Base-by-base conservation (phyloP, 2,329 filamentous ascomycete genomes). In the Fusarium zealandicum region DNA sequence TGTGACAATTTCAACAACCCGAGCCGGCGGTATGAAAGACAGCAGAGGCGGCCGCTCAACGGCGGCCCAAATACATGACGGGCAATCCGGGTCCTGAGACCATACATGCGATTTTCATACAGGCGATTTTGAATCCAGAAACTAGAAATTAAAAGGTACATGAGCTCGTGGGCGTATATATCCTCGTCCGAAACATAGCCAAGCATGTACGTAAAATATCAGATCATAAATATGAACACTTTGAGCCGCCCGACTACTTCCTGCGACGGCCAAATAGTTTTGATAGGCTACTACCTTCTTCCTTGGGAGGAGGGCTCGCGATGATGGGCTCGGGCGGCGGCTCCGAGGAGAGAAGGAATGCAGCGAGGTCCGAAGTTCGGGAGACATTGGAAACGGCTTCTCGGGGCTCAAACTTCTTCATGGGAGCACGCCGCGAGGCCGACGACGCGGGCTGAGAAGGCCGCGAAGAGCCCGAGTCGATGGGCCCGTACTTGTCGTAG, bases 301-400 rank as follows among this genome's bases (percentile, higher is more conserved):
- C 73, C 14, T 70, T 70, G 1, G 66, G 44, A 8, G 63, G 64
- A 17, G 70, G 69, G 68, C 52, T 6, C 66, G 64, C 12, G 64
- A 50, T 58, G 8, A 67, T 52, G 20, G 70, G 60, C 18, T 72
- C 65, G 12, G 80, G 78, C 2, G 87, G 86, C 3, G 89, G 89
- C 28, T 80, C 86, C 12, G 88, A 89, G 65, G 85, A 85, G 46
- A 82, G 83, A 27, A 95, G 75, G 70, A 93, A 93, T 44, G 86
- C 84, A 1, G 90, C 89, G 37, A 93, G 73, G 43, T 92, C 89
- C 14, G 82, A 81, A 2, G 88, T 92, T 38, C 75, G 73, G n/a
- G 74, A 89, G 36, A 71, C 72, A n/a, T 73, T 73, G 6, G 70
- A 72, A 30, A 76, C 73, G 3, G 82, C 74, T 5, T 85, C 83